phyloP scores from a whole-genome alignment of 768 basidiomycete species.

The Boletus rubescentipes region DNA sequence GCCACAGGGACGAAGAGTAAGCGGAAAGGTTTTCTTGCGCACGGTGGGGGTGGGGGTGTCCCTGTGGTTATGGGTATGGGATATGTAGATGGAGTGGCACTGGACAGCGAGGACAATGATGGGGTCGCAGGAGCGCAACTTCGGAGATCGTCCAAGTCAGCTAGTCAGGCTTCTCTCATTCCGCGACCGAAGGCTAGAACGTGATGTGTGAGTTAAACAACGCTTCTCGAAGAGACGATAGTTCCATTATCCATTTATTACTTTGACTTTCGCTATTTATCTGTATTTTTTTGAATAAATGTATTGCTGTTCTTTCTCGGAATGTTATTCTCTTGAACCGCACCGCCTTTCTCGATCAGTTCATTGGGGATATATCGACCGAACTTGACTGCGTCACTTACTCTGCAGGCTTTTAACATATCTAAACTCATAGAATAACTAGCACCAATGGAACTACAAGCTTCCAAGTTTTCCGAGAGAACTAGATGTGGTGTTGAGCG shows the following conservation, averaged over 20 bases:
- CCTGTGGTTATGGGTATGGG: conserved; percentile 74
- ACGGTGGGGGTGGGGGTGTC: conserved; percentile 69
- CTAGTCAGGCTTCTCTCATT: conserved; percentile 21
- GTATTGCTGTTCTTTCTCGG: conserved; percentile 12
- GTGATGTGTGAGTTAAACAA: conserved; percentile 4
- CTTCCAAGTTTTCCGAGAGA: conserved; percentile 14
- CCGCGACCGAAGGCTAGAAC: conserved; percentile 23
- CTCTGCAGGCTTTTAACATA: too few relatives aligned
- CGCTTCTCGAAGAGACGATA: conserved; percentile 5
- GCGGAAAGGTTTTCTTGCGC: conserved; percentile 62
- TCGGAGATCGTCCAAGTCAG: conserved; percentile 8
- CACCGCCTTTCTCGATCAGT: too few relatives aligned
- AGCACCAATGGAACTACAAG: conserved; percentile 9
- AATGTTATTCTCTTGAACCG: too few relatives aligned
- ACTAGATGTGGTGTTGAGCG: conserved; percentile 39
- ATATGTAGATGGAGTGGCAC: conserved; percentile 55
- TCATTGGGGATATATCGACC: too few relatives aligned
- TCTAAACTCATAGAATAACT: background rate
- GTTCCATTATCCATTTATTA: background rate
- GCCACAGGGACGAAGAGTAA: conserved; percentile 58
- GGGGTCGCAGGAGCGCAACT: background rate
- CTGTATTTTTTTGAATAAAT: conserved; percentile 18
- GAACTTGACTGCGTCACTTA: too few relatives aligned
- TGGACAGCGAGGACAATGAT: conserved; percentile 23
- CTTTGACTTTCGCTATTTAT: conserved; percentile 32